Evolutionary conservation across 1,284 basidiomycete genomes (phyloP), one percentile per base, ranked within the genome.

Genomic region (Schizophyllum amplum): DNA sequence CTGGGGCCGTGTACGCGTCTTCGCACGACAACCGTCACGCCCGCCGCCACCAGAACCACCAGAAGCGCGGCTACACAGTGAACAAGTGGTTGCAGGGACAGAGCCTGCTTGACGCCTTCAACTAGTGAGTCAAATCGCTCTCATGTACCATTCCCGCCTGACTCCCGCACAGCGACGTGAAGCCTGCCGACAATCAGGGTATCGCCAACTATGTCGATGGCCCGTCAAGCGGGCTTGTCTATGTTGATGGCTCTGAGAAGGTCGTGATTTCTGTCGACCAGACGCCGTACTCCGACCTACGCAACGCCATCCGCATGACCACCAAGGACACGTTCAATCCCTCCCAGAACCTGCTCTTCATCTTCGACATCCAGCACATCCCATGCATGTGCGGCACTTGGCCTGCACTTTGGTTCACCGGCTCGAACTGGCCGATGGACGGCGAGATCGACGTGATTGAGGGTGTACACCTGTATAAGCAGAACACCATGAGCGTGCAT

Each of bases 281-380:
- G 48, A 24, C 24, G 11, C 24, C 48, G 13, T 42, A 42, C 33
- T 42, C 33, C 33, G 58, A 67, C 0, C 55, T 66, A 1, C 78
- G 78, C 33, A 72, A 70, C 42, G 76, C 73, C 23, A 75, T 84
- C 53, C 75, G 80, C 64, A 75, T 77, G 61, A 72, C 85, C 51
- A 76, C 82, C 51, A 75, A 85, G 57, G 76, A 76, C 54, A 78
- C 76, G 13, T 74, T 76, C 60, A 68, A 69, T 63, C 70, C 70
- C 4, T 78, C 73, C 66, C 79, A 72, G 25, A n/a, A 51, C 60
- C 72, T 71, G 53, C 71, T 83, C 51, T 71, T 84, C 61, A 68
- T 84, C 62, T 71, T 84, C 67, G 83, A 85, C 64, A 75, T 81
- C 47, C 71, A 74, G 9, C 81, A 83, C 67, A 83, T 84, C 76